Base-by-base conservation (phyloP, 1,284 basidiomycete genomes). In the Cutaneotrichosporon cavernicola region DNA sequence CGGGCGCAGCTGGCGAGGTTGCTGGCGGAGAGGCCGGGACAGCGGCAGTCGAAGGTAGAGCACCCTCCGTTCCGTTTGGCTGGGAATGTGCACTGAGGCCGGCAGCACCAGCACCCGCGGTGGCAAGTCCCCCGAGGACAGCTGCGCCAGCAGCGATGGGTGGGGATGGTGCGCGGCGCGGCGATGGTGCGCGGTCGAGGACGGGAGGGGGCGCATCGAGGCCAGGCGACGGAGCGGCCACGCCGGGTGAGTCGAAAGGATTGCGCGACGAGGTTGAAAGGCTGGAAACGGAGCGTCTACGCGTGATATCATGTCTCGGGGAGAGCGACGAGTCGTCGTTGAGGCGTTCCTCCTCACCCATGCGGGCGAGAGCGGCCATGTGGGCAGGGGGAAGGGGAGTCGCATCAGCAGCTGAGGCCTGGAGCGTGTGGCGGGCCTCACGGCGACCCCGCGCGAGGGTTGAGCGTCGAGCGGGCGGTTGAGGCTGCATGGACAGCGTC, bases 351-450 rank as follows among this genome's bases (percentile, higher is more conserved):
- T 61, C 46, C 14, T 58, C 36, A 7, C 58, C 56, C 38, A 61
- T 58, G 5, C 58, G 56, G 8, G 67, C 62, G 4, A 68, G 36
- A 0, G 60, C 56, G 5, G 55, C 47, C 36, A 65, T 50, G 52
- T 65, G 66, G 21, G 46, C 46, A 2, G 61, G 57, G 1, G 61
- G 63, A 4, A 64, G 30, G 8, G 67, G 51, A 60, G 38, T 22
- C 7, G 36, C 51, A 18, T 63, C 67, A 1, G 60, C 56, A 4
- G 52, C 38, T 14, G 63, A 60, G 5, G 64, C 57, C 57, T 64
- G 80, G 70, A 81, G 82, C 13, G 82, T 83, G 70, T 82, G 81
- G 53, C 82, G 74, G 4, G 81, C 82, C 62, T 83, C 83, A 34
- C 83, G 71, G 38, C 83, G 72, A 50, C 82, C 82, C 53, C 83